phyloP scores from a whole-genome alignment of 2,329 filamentous ascomycete genomes.

The Nemania sp. region DNA sequence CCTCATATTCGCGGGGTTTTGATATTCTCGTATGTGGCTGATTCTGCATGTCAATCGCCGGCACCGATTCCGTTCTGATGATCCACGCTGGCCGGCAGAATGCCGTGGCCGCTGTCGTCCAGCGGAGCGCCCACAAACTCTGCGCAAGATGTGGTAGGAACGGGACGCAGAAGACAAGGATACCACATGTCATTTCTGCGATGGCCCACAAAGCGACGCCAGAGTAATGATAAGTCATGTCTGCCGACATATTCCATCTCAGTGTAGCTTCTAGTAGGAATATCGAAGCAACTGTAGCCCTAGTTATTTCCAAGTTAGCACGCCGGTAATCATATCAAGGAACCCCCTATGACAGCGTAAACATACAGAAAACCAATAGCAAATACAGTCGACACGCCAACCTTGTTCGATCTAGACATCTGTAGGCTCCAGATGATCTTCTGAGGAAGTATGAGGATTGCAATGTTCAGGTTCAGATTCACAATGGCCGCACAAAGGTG shows the following conservation, averaged over 20 bases:
- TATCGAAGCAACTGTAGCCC: neutral
- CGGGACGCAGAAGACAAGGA: neutral
- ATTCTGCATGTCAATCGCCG: no score
- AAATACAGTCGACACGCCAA: neutral
- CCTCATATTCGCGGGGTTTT: constrained; percentile 3
- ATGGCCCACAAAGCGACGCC: neutral
- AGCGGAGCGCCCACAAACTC: no score
- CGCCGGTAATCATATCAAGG: no score
- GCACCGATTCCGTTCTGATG: no score
- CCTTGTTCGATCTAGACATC: neutral
- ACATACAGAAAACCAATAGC: neutral
- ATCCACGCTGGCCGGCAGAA: no score
- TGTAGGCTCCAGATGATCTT: neutral
- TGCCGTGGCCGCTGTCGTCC: no score
- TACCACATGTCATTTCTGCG: neutral
- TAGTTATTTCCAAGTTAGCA: neutral
- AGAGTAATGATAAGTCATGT: neutral
- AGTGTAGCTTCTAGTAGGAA: neutral
- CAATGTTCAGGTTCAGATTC: neutral
- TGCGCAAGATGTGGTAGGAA: no score
- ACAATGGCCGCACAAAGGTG: neutral
- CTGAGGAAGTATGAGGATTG: neutral
- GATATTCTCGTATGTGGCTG: no score
- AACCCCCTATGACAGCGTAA: neutral
- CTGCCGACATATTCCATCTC: neutral